Evolutionary conservation across 208 protist genomes (phyloP), one percentile per base, ranked within the genome.

Genomic region (Leishmania martiniquensis): DNA sequence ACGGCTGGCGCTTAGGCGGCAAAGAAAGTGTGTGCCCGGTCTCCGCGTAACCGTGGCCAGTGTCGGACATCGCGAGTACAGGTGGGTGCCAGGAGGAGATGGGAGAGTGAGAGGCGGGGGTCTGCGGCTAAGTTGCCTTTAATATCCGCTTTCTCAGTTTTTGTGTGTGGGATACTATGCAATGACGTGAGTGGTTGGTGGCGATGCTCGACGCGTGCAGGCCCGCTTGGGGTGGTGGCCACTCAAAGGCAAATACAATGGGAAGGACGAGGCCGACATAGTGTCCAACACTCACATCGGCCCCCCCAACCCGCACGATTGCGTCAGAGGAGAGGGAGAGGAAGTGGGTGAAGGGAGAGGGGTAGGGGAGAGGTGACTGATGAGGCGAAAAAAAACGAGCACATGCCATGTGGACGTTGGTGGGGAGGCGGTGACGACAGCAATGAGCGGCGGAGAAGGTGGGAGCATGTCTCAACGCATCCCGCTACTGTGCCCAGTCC

Each of bases 11-110:
- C 59, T 75, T 86, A 29, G 91, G 93, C 60, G 89, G 91, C 20
- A 81, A 78, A 49, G 93, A 91, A n/a, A 93, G 87, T 51, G 79
- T 60, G 1, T 82, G 80, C 13, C 89, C 89, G 4, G 89, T 92
- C 29, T 42, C 73, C 25, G 89, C 87, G 78, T 87, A 88, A 25
- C 85, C 62, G 47, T 87, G 84, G 45, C 85, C 81, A 20, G 81
- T 74, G 42, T 77, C 85, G 9, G 89, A 88, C 89, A 95, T 92
- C 6, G 42, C 15, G 68, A 72, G 25, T 29, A 47, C 32, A n/a
- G 17, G 37, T 1, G n/a, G 25, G 66, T 17, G 42, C 52, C 60
- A n/a, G 66, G 25, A 44, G 25, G 13, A n/a, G 54, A 29, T 13
- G 54, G 44, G 63, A 49, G 63, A 15, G 66, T 5, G 44, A 29